Base-by-base conservation (phyloP, 2,329 filamentous ascomycete genomes). In the Beauveria pseudobassiana region DNA sequence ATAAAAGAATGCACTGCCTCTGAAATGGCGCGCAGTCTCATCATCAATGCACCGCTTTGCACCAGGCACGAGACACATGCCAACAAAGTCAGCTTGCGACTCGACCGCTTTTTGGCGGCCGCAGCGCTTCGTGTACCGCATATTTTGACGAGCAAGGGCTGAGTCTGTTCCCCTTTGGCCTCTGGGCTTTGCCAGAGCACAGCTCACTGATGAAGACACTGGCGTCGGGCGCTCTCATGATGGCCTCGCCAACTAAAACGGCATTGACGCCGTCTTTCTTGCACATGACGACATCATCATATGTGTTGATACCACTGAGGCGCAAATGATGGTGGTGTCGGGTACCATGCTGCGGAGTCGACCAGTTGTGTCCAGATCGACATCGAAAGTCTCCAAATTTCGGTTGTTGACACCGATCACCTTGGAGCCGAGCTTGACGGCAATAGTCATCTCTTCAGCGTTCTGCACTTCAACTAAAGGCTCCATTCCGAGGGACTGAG, bases 321-420 rank as follows among this genome's bases (percentile, higher is more conserved):
- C 96, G 72, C 92, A 97, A 30, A 99, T 88, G 63, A 96, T 88
- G 3, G 92, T 96, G 61, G 86, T 88, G 65, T 90, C 84, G 2
- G 92, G 89, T 3, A 97, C 93, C 77, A 93, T 88, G 69, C 87
- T 88, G 75, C 96, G 90, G 54, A 99, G 78, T 26, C 93, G 87
- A 70, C 89, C 92, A 1, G 93, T 96, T 0, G 93, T 99, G 64
- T 90, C 87, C 65, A 99, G 84, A 73, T 99, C 96, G 22, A 99
- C 95, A 72, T 98, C 93, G 69, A 99, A 99, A 69, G 88, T 98
- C 67, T 93, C 93, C 14, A 99, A 81, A 70, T 99, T 96, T 61
- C 95, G 87, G 78, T 99, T 99, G 77, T 99, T 99, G 68, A 99
- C 95, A 28, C 95, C 95, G 69, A 99, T 96, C 43, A 91, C 93